Conservation (phyloP, 163 green algal genomes). For the Scenedesmus sp. region DNA sequence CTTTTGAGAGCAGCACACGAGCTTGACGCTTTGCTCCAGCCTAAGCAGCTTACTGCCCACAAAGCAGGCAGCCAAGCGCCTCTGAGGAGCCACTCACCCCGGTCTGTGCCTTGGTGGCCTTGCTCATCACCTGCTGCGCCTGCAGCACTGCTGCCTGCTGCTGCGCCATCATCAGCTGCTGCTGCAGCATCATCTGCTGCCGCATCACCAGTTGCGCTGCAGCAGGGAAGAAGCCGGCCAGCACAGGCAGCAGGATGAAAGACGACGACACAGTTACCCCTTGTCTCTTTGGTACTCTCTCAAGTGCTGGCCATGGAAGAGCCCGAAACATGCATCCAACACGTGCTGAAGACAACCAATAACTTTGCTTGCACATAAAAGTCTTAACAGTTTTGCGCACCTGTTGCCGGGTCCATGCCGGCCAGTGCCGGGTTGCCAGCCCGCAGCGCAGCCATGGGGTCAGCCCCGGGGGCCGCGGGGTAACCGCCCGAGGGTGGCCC, state of each 20-base stretch:
- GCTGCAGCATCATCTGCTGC: constrained; percentile 50
- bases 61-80: neutral
- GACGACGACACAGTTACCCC: too few species aligned
- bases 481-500: neutral
- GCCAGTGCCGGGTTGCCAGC: constrained; percentile 33
- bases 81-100: constrained; percentile 6
- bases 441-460: constrained; percentile 23
- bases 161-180: constrained; percentile 51
- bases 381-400: neutral
- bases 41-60: too few species aligned
- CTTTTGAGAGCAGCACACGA: too few species aligned
- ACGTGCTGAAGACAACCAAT: too few species aligned
- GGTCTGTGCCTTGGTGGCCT: neutral
- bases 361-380: neutral
- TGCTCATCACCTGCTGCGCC: constrained; percentile 27
- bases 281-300: too few species aligned
- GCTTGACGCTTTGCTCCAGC: too few species aligned
- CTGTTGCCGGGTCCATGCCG: constrained; percentile 25
- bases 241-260: neutral
- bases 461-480: constrained; percentile 15
- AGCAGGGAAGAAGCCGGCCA: neutral
- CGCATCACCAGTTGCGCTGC: constrained; percentile 25
- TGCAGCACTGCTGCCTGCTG: constrained; percentile 45
- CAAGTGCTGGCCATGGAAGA: too few species aligned
- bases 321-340: too few species aligned